phyloP scores from a whole-genome alignment of 257 asterid genomes.

The Leonotis leonurus region DNA sequence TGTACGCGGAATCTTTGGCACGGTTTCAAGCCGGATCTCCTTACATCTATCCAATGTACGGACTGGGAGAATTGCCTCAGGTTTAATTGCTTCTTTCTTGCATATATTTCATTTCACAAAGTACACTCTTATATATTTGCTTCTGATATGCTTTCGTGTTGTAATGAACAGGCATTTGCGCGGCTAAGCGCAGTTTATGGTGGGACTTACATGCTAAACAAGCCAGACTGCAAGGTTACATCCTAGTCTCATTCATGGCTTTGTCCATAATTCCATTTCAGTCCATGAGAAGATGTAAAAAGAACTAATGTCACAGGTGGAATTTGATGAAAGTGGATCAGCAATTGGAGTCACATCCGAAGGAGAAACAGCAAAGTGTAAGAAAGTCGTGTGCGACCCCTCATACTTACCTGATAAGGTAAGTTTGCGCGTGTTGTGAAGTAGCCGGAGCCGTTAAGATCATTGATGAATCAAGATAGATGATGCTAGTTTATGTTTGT shows the following conservation, averaged over 20 bases:
- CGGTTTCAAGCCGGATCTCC: conserved; percentile 98
- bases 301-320: conserved; percentile 55
- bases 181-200: conserved; percentile 99
- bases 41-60: conserved; percentile 92
- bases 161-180: conserved; percentile 79
- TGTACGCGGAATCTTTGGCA: conserved; percentile 95
- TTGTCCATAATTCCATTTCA: neutral
- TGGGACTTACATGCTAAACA: conserved; percentile 96
- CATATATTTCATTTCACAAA: neutral
- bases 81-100: conserved; percentile 41
- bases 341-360: conserved; percentile 88
- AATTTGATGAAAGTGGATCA: conserved; percentile 71
- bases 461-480: neutral
- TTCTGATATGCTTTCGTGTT: neutral
- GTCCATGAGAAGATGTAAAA: neutral
- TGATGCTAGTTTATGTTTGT: conserved; percentile 8
- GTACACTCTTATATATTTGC: neutral
- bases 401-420: conserved; percentile 87
- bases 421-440: neutral
- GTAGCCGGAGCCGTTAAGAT: neutral
- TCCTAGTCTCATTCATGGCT: neutral
- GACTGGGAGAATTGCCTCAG: conserved; percentile 99
- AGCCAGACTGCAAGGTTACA: conserved; percentile 78
- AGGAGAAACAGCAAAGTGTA: conserved; percentile 98
- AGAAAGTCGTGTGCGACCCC: conserved; percentile 95